phyloP scores from a whole-genome alignment of 2,329 filamentous ascomycete species.

The Venturia oleaginea region DNA sequence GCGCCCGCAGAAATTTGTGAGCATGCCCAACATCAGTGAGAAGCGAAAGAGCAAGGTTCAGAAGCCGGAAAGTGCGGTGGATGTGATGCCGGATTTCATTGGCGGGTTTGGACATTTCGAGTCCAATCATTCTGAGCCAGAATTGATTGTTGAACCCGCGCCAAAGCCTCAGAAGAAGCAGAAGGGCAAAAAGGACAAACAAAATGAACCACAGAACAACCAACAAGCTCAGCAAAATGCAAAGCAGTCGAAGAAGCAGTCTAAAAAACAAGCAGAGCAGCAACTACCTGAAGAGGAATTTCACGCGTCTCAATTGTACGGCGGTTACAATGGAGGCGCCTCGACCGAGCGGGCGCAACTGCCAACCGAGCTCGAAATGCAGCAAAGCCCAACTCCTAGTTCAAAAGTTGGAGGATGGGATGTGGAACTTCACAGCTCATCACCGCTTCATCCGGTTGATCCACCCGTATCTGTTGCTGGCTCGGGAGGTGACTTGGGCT shows the following conservation, averaged over 20 bases:
- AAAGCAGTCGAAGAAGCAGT: background rate
- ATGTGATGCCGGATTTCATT: background rate
- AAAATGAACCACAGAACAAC: background rate
- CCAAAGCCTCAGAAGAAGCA: background rate
- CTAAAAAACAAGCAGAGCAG: background rate
- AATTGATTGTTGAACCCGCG: background rate
- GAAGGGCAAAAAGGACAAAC: background rate
- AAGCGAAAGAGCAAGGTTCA: background rate
- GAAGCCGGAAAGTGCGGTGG: background rate
- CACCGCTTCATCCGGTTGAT: background rate
- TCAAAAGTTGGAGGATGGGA: slow-evolving; percentile 5
- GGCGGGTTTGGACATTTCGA: background rate
- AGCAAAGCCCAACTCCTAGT: background rate
- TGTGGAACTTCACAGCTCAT: background rate
- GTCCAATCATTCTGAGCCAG: background rate
- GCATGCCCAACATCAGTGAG: background rate
- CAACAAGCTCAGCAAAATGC: background rate
- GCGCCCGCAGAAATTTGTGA: background rate
- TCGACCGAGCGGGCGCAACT: background rate
- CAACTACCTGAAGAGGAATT: background rate
- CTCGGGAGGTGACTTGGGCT: background rate
- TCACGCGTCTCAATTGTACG: background rate
- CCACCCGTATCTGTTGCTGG: background rate
- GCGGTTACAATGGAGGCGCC: background rate
- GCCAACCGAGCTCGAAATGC: background rate